Evolutionary conservation across 2,329 filamentous ascomycete species (phyloP).

Genomic region (Biscogniauxia marginata): DNA sequence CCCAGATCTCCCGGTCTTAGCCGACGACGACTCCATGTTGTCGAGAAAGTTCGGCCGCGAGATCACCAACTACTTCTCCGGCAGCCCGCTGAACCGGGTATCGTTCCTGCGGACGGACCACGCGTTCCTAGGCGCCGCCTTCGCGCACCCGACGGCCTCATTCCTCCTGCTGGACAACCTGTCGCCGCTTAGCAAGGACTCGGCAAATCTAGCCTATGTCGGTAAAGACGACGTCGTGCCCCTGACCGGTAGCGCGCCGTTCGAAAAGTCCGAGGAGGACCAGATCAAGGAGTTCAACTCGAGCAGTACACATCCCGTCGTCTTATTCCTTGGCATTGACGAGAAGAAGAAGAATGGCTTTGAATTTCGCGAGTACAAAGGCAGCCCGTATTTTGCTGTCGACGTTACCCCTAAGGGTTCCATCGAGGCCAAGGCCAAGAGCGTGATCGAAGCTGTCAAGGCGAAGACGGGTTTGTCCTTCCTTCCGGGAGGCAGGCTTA

Average conservation of each 20-base stretch:
- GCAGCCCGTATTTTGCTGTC: constrained; percentile 82
- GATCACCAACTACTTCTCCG: constrained; percentile 80
- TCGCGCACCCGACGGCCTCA: constrained; percentile 61
- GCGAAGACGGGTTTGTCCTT: constrained; percentile 62
- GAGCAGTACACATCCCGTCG: constrained; percentile 60
- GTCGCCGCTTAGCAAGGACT: constrained; percentile 66
- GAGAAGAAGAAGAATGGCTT: constrained; percentile 55
- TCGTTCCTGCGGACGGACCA: constrained; percentile 74
- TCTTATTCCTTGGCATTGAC: constrained; percentile 84
- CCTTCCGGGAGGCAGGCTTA: constrained; percentile 53
- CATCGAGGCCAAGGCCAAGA: constrained; percentile 60
- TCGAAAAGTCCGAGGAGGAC: constrained; percentile 69
- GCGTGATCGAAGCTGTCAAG: constrained; percentile 58
- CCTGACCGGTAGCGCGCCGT: constrained; percentile 71
- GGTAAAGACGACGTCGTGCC: constrained; percentile 66
- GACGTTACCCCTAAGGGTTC: constrained; percentile 76
- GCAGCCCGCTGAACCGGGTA: constrained; percentile 73
- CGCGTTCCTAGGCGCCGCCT: constrained; percentile 66
- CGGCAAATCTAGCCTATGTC: constrained; percentile 64
- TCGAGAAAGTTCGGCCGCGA: constrained; percentile 76
- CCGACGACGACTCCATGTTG: constrained; percentile 63
- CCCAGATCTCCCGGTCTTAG: constrained; percentile 45
- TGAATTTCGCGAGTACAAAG: constrained; percentile 68
- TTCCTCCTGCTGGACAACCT: constrained; percentile 82
- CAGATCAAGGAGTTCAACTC: constrained; percentile 74